These are phyloP conservation scores for Mesostigma viride DNA, from an alignment of 139 green algal genomes.

Conservation along the genomic window DNA sequence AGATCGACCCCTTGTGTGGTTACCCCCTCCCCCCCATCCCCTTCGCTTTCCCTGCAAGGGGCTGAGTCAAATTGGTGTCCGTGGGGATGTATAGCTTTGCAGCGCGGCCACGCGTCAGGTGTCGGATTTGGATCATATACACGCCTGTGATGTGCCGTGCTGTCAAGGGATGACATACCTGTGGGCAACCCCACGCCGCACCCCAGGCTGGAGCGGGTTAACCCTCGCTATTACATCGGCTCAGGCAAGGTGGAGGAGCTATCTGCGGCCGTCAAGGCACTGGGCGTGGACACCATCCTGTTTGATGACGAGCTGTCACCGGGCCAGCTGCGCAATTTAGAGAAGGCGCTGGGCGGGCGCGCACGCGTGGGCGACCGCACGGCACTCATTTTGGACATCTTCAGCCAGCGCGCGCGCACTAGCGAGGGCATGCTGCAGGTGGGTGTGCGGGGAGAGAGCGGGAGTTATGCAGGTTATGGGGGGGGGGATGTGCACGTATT, in stretches of 20 bases:
- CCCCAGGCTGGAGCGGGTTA: constrained; percentile 52
- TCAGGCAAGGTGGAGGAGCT: constrained; percentile 73
- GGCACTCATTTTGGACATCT: constrained; percentile 96
- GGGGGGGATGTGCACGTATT: no score
- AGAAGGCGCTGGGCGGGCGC: constrained; percentile 44
- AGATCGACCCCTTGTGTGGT: no score
- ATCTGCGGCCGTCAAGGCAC: constrained; percentile 22
- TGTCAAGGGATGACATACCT: no score
- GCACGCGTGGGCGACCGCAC: constrained; percentile 85
- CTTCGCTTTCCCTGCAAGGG: no score
- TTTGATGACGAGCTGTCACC: constrained; percentile 91
- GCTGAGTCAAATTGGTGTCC: no score
- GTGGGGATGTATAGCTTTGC: no score
- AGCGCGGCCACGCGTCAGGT: no score
- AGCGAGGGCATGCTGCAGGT: constrained; percentile 87
- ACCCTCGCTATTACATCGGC: constrained; percentile 80
- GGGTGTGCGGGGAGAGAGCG: constrained; percentile 21
- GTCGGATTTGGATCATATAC: no score
- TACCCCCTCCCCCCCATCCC: no score
- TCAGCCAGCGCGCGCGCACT: constrained; percentile 78
- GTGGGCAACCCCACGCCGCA: no score
- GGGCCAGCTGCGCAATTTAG: constrained; percentile 67
- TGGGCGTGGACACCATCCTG: constrained; percentile 68
- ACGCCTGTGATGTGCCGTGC: no score
- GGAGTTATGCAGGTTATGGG: not conserved